Percentiles rank a stretch among this genome's conserved stretches.
Evolutionary conservation across 108 stramenopile genomes (phyloP).

Genomic region (Aurantiochytrium sp.): DNA sequence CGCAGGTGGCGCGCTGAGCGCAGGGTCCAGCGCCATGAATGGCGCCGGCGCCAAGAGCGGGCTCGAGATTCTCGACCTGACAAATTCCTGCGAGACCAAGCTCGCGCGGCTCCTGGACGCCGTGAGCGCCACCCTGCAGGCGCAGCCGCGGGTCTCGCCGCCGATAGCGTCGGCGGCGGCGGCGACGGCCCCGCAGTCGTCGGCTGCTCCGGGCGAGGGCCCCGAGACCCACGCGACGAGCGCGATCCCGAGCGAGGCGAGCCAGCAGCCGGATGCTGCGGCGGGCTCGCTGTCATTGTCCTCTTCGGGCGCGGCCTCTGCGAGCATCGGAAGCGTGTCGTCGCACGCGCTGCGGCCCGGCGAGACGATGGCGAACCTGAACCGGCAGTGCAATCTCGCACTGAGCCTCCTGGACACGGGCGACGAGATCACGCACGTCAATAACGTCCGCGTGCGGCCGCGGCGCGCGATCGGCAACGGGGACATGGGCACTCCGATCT

Average conservation of each 20-base stretch:
- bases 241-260: too few relatives aligned
- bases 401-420: background rate
- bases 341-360: background rate
- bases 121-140: background rate
- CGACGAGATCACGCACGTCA: background rate
- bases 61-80: background rate
- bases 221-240: too few relatives aligned
- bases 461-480: background rate
- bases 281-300: too few relatives aligned
- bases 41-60: background rate
- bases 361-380: background rate
- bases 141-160: background rate
- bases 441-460: background rate
- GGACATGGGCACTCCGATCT: background rate
- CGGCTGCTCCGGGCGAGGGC: too few relatives aligned
- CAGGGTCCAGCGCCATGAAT: too few relatives aligned
- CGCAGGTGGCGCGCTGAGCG: background rate
- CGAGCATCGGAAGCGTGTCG: too few relatives aligned
- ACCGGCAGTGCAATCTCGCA: background rate
- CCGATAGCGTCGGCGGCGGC: background rate
- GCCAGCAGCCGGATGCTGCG: too few relatives aligned
- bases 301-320: too few relatives aligned
- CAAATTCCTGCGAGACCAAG: background rate
- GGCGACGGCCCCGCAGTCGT: background rate
- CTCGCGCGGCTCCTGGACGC: background rate